A percentile compares a stretch with the other conserved stretches of the same genome.
These are phyloP conservation scores for Mortierella sp. DNA, from an alignment of 371 early-diverging fungal genomes.

Conservation along the genomic window DNA sequence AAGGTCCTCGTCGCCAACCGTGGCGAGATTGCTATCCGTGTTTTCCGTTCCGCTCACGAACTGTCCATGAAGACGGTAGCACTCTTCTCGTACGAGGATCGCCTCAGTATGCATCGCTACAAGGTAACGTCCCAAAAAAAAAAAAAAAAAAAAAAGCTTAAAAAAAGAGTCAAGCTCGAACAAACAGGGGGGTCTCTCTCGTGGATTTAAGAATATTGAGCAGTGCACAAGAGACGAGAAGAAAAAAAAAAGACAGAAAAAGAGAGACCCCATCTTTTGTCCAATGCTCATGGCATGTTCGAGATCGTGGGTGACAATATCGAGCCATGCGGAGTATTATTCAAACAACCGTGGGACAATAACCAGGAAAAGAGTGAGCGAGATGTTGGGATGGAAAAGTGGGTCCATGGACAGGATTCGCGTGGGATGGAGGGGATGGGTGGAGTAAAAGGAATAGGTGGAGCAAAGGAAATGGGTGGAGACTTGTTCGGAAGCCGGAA, in stretches of 20 bases:
- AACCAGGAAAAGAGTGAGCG: no score
- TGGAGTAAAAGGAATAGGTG: no score
- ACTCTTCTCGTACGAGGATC: constrained; percentile 91
- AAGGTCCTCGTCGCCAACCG: constrained; percentile 74
- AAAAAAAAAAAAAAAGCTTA: neutral
- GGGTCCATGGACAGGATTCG: no score
- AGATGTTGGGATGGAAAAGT: no score
- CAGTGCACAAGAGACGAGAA: constrained; percentile 3
- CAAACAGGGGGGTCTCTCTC: neutral
- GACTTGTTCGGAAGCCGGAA: no score
- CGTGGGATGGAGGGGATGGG: no score
- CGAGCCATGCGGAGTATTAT: no score
- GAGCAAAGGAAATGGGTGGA: no score
- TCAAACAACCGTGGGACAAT: no score
- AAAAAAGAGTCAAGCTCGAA: neutral
- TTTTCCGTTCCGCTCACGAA: constrained; percentile 92
- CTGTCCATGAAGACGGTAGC: constrained; percentile 91
- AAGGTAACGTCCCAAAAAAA: constrained; percentile 60
- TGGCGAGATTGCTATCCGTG: constrained; percentile 92
- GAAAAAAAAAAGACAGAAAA: no score
- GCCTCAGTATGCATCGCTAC: constrained; percentile 93
- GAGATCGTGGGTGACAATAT: no score
- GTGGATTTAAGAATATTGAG: neutral
- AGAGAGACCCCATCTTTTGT: neutral
- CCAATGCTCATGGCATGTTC: neutral